Evolutionary conservation across 805 yeast genomes (phyloP).

Genomic region (Sugiyamaella qingdaonensis): DNA sequence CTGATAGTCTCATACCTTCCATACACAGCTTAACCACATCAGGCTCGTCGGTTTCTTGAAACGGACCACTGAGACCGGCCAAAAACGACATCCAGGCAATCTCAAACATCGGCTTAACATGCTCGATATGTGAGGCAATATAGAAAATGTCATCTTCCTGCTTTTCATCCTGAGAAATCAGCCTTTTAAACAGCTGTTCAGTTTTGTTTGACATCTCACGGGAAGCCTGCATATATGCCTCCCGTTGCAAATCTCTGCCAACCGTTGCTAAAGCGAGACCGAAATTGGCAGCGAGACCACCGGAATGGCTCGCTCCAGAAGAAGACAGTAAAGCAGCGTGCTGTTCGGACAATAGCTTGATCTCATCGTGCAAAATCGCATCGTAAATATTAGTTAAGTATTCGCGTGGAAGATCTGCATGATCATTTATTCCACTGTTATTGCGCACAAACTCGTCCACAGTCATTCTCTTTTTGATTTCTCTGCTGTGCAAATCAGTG

Average conservation of each 20-base stretch:
- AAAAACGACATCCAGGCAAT: constrained; percentile 95
- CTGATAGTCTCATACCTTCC: constrained; percentile 81
- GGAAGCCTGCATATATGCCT: constrained; percentile 89
- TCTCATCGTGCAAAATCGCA: constrained; percentile 81
- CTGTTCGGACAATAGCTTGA: constrained; percentile 87
- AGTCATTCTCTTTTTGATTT: constrained; percentile 83
- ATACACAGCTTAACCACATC: constrained; percentile 56
- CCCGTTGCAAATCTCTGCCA: constrained; percentile 61
- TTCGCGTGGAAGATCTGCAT: constrained; percentile 74
- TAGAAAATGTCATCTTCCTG: constrained; percentile 54
- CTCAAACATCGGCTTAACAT: constrained; percentile 89
- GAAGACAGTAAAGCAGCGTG: constrained; percentile 83
- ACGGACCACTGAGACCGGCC: constrained; percentile 92
- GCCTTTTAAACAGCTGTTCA: constrained; percentile 68
- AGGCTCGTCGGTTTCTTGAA: constrained; percentile 73
- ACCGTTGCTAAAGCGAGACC: constrained; percentile 46
- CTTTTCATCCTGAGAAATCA: constrained; percentile 41
- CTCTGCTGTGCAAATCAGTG: constrained; percentile 89
- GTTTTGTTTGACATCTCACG: constrained; percentile 87
- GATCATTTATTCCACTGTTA: constrained; percentile 90
- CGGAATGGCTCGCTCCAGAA: constrained; percentile 28
- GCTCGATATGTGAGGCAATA: constrained; percentile 82
- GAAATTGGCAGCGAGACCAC: constrained; percentile 31
- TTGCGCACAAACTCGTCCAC: constrained; percentile 80
- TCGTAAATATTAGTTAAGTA: constrained; percentile 63